Evolutionary conservation across 345 rosid genomes (phyloP).

Genomic region (Boechera retrofracta): DNA sequence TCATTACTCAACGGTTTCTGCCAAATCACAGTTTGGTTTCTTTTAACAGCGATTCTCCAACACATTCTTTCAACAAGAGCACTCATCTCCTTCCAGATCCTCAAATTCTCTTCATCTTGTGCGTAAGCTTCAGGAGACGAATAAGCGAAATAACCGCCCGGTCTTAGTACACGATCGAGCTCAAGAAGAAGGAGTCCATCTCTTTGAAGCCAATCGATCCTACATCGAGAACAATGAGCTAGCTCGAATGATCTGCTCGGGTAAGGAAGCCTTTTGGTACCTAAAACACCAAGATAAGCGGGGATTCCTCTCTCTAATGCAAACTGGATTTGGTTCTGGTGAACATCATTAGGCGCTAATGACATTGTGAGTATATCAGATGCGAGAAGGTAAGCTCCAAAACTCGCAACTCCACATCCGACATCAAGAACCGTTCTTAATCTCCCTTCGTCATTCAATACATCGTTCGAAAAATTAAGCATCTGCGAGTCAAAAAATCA

Average conservation of each 20-base stretch:
- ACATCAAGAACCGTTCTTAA: slow-evolving; percentile 94
- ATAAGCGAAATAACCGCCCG: slow-evolving; percentile 98
- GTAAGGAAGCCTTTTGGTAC: slow-evolving; percentile 95
- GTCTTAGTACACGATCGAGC: slow-evolving; percentile 92
- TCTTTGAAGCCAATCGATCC: slow-evolving; percentile 99
- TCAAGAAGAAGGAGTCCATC: slow-evolving; percentile 98
- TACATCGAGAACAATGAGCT: slow-evolving; percentile 97
- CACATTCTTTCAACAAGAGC: slow-evolving; percentile 92
- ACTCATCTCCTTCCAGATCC: slow-evolving; percentile 96
- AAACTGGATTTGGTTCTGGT: slow-evolving; percentile 99
- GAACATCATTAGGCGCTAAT: slow-evolving; percentile 97
- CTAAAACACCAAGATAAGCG: slow-evolving; percentile 96
- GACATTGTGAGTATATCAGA: slow-evolving; percentile 90
- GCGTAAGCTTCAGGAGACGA: slow-evolving; percentile 99
- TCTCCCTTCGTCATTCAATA: slow-evolving; percentile 75
- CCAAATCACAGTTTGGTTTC: slow-evolving; percentile 97
- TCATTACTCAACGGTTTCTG: slow-evolving; percentile 91
- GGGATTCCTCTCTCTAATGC: slow-evolving; percentile 99
- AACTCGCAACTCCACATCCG: slow-evolving; percentile 99
- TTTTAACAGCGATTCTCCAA: slow-evolving; percentile 90
- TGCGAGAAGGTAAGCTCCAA: slow-evolving; percentile 92
- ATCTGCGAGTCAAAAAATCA: slow-evolving; percentile 59
- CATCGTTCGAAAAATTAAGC: slow-evolving; percentile 82
- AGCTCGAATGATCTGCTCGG: slow-evolving; percentile 99
- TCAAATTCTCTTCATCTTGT: slow-evolving; percentile 91